A percentile compares a stretch with the other conserved stretches of the same genome.
These are phyloP conservation scores for Kodamaea jinghongensis DNA, from an alignment of 805 yeast genomes.

Conservation along the genomic window DNA sequence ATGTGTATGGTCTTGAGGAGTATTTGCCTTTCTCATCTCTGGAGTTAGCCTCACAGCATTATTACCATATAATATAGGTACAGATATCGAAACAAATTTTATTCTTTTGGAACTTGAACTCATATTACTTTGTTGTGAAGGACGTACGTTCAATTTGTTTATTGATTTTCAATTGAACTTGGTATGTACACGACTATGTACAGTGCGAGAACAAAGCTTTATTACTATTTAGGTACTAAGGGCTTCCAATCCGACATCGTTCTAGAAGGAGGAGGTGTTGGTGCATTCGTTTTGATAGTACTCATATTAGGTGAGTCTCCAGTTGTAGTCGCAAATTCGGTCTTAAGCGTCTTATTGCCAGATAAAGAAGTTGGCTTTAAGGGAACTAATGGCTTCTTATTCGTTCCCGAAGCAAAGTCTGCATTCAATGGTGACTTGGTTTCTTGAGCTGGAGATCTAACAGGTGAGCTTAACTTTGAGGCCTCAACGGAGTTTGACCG, in stretches of 20 bases:
- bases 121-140: slow-evolving; percentile 7
- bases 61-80: slow-evolving; percentile 83
- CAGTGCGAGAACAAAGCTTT: not conserved
- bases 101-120: slow-evolving; percentile 18
- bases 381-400: slow-evolving; percentile 34
- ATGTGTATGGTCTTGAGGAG: slow-evolving; percentile 91
- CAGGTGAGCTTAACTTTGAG: slow-evolving; percentile 14
- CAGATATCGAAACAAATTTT: slow-evolving; percentile 51
- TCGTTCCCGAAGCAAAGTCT: slow-evolving; percentile 2
- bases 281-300: no score
- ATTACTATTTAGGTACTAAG: slow-evolving; percentile 42
- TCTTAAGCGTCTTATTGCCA: slow-evolving; percentile 13
- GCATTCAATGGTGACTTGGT: slow-evolving; percentile 16
- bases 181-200: slow-evolving; percentile 5
- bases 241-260: slow-evolving; percentile 52
- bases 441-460: slow-evolving; percentile 21
- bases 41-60: slow-evolving; percentile 62
- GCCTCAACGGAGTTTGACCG: slow-evolving; percentile 20
- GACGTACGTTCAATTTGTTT: not conserved
- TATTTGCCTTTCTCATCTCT: slow-evolving; percentile 46
- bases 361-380: slow-evolving; percentile 31
- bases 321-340: no score
- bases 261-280: slow-evolving; percentile 10
- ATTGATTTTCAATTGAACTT: not conserved
- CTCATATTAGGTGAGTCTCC: no score